These are phyloP conservation scores for Lachnum nothofagi DNA, from an alignment of 2,329 filamentous ascomycete species.

Conservation along the genomic window DNA sequence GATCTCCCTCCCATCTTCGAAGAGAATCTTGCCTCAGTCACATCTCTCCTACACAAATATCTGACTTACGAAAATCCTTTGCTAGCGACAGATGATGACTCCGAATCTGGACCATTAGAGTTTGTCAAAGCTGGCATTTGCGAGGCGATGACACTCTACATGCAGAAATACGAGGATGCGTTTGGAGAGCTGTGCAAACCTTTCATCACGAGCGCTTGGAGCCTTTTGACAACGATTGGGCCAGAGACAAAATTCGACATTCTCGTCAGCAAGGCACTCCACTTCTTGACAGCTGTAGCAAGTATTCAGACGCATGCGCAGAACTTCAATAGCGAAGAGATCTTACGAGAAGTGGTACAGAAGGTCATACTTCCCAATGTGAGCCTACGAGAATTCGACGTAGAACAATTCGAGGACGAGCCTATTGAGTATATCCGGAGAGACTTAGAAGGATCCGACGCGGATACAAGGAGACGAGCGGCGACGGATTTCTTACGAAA, in stretches of 20 bases:
- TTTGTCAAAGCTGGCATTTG: constrained; percentile 91
- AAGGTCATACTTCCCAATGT: constrained; percentile 95
- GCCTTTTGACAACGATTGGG: constrained; percentile 78
- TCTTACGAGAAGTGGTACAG: constrained; percentile 82
- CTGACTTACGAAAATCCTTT: constrained; percentile 81
- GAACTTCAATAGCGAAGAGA: constrained; percentile 76
- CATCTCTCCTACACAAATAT: constrained; percentile 83
- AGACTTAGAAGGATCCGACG: constrained; percentile 93
- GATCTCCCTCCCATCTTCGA: constrained; percentile 94
- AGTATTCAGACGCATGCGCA: constrained; percentile 71
- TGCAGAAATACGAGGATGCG: constrained; percentile 91
- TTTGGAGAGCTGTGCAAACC: constrained; percentile 74
- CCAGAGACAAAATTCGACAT: constrained; percentile 89
- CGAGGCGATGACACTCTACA: constrained; percentile 81
- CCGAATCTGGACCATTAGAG: constrained; percentile 78
- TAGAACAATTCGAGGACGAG: constrained; percentile 96
- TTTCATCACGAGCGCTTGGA: constrained; percentile 90
- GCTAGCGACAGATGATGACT: constrained; percentile 80
- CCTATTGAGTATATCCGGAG: constrained; percentile 96
- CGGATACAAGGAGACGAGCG: constrained; percentile 83
- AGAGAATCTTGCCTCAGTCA: constrained; percentile 74
- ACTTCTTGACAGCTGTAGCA: constrained; percentile 88
- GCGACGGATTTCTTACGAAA: constrained; percentile 91
- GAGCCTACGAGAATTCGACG: constrained; percentile 82
- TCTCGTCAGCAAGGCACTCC: constrained; percentile 86